These are phyloP conservation scores for Colletotrichum sp. DNA, from an alignment of 2,329 filamentous ascomycete genomes.

Conservation along the genomic window DNA sequence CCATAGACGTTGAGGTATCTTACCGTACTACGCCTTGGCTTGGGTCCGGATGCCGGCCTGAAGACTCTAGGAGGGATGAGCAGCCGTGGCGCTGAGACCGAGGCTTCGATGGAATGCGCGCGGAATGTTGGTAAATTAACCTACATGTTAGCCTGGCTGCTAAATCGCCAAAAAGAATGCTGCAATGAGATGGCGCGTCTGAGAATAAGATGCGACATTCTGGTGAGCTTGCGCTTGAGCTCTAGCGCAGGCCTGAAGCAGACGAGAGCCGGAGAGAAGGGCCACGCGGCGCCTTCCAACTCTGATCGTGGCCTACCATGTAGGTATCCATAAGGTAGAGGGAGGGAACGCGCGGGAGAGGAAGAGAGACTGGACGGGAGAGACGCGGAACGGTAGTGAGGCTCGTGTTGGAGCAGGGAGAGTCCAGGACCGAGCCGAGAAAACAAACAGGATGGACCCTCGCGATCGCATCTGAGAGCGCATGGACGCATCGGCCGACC, in stretches of 20 bases:
- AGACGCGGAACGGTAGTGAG: not conserved
- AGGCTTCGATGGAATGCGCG: conserved; percentile 12
- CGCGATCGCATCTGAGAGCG: not conserved
- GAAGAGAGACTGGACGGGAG: not conserved
- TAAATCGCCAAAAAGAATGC: conserved; percentile 10
- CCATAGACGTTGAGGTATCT: conserved; percentile 10
- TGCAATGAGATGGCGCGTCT: conserved; percentile 1
- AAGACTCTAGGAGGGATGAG: not conserved
- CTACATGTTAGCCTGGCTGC: not conserved
- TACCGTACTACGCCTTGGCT: not conserved
- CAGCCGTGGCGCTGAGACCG: not conserved
- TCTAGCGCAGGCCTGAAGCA: conserved; percentile 8
- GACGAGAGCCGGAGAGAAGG: not conserved
- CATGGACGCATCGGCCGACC: not conserved
- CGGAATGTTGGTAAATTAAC: conserved; percentile 8
- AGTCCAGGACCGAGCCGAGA: not conserved
- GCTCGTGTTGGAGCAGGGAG: conserved; percentile 7
- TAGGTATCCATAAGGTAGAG: not conserved
- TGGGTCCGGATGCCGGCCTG: not conserved
- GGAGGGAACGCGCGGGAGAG: not conserved
- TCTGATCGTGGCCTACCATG: not conserved
- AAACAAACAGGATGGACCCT: not conserved
- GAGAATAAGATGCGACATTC: conserved; percentile 12
- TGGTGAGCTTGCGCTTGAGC: not conserved
- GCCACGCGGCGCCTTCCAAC: not conserved